Base-by-base conservation (phyloP, 1,284 basidiomycete species). In the Volvariella surrecta region DNA sequence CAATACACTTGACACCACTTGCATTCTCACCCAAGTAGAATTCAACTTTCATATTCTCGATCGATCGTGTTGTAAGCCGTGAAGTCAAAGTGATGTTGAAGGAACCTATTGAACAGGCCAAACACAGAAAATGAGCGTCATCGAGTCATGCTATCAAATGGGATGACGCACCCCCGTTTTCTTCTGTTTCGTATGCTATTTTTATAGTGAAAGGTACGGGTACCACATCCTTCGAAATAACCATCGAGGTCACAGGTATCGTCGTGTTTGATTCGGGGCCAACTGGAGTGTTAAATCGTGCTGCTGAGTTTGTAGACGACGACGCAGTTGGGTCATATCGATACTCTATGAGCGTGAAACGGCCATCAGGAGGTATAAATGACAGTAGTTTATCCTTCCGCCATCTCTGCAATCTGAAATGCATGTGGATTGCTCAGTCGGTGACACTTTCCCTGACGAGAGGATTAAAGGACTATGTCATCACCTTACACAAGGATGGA, bases 311-410 rank as follows among this genome's bases (percentile, higher is more conserved):
- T 30, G 48, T 35, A 18, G 45, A 43, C 30, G 57, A 51, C 22
- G 61, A 53, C 18, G 64, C 50, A 39, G 59, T 64, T 10, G 75
- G 67, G 13, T 67, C 62, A 54, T 82, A 83, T 21, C 87, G 83
- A 58, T 96, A 97, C 54, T 92, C 88, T 60, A 88, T 78, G 20
- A 97, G 70, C 32, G 78, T 77, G 63, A 97, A 98, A 49, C 79
- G 79, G 8, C 94, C 94, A 55, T 98, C 94, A 1, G 94, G 94
- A 2, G 94, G 94, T 35, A 98, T 82, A 58, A 98, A 98, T 1
- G 90, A 94, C 42, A 98, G 69, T 0, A 76, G 67, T 51, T 79
- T 82, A 55, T 90, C 85, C 40, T 82, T 78, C 37, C 76, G 69
- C 87, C 90, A 96, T 43, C 82, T 80, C 53, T 79, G 78, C 41